Base-by-base conservation (phyloP, 78 protist genomes). In the Abeoforma whisleri region DNA sequence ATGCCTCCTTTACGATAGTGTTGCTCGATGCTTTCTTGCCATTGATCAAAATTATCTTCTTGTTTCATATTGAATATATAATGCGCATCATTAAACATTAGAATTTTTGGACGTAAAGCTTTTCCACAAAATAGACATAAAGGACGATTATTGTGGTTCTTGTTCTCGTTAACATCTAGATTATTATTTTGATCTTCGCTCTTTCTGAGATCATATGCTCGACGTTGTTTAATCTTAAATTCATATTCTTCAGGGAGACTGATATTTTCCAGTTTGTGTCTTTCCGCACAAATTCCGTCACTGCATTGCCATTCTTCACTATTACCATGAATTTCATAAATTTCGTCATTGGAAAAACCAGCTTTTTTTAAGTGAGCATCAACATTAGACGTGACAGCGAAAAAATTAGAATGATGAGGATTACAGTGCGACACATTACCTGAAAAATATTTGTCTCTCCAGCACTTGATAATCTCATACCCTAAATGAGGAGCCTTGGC, bases 271-370 rank as follows among this genome's bases (percentile, higher is more conserved):
- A n/a, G n/a, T n/a, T n/a, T n/a, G n/a, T n/a, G n/a, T n/a, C n/a
- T n/a, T n/a, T n/a, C n/a, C n/a, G n/a, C n/a, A n/a, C n/a, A n/a
- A n/a, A n/a, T n/a, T n/a, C n/a, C n/a, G n/a, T n/a, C n/a, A n/a
- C n/a, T n/a, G n/a, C n/a, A n/a, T n/a, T n/a, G n/a, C 76, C 76
- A 72, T 34, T 16, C 28, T 37, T 72, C 76, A 16, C 32, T 35
- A 72, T 72, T 72, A 16, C 76, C 76, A 35, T 72, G 76, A 19
- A 72, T 72, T 35, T 72, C 76, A 35, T 19, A 72, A 37, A 72
- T 72, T 35, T 72, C 76, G 5, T 35, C 12, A 16, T 72, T 35
- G 12, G 5, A 2, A 72, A 72, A 72, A 12, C 76, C 76, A 35
- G 33, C 12, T 16, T 2, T 12, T 34, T 16, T 2, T 37, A 72